phyloP scores from a whole-genome alignment of 176 grass and related monocot species.

The Paspalum notatum region DNA sequence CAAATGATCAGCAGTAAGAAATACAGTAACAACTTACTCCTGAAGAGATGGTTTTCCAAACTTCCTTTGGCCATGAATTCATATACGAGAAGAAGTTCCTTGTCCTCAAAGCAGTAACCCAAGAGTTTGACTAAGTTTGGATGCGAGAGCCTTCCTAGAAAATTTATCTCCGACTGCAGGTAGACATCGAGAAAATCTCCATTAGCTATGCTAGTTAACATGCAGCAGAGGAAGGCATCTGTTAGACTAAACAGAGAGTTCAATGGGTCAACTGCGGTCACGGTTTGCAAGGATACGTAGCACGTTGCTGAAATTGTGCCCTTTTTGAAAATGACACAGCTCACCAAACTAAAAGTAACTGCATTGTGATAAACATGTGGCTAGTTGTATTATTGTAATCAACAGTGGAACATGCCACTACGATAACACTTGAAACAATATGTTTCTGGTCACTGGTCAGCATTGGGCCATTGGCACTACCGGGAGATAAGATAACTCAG shows the following conservation, averaged over 20 bases:
- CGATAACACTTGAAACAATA: conserved; percentile 13
- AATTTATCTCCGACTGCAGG: conserved; percentile 84
- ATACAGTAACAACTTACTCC: conserved; percentile 65
- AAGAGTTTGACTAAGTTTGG: conserved; percentile 82
- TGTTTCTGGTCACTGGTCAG: conserved; percentile 44
- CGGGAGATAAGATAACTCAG: not conserved
- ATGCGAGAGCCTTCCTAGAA: conserved; percentile 83
- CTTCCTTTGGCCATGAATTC: conserved; percentile 89
- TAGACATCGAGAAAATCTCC: conserved; percentile 25
- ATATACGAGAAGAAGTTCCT: conserved; percentile 76
- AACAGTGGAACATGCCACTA: conserved; percentile 31
- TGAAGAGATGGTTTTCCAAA: conserved; percentile 94
- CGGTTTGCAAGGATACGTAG: not conserved
- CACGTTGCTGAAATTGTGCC: conserved; percentile 1
- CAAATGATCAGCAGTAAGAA: not conserved
- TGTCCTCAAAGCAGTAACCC: conserved; percentile 82
- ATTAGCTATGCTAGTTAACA: conserved; percentile 27
- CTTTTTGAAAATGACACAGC: conserved; percentile 6
- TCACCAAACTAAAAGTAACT: conserved; percentile 28
- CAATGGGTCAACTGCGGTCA: not conserved
- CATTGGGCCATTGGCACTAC: conserved; percentile 22
- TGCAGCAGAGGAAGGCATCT: conserved; percentile 4
- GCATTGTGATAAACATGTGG: conserved; percentile 52
- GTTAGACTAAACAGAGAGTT: conserved; percentile 1
- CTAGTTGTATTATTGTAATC: conserved; percentile 15